These are phyloP conservation scores for Brassica incana DNA, from an alignment of 345 rosid species.

Conservation along the genomic window DNA sequence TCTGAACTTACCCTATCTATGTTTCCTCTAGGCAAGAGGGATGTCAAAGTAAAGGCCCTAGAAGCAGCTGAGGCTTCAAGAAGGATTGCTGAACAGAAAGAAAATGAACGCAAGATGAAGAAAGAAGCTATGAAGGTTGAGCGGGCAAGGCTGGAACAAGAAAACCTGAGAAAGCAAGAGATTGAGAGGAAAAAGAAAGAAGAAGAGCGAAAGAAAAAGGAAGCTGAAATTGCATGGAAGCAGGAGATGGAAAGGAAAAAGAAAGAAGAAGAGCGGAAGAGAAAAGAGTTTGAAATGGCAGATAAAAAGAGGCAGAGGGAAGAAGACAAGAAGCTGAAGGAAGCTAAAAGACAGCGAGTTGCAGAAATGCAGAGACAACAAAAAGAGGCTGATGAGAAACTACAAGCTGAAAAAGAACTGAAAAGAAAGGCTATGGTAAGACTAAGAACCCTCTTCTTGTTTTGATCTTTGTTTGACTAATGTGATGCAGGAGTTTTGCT, in stretches of 20 bases:
- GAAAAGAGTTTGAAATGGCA: constrained; percentile 44
- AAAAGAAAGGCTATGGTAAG: constrained; percentile 51
- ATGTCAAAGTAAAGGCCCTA: constrained; percentile 83
- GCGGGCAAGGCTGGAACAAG: constrained; percentile 74
- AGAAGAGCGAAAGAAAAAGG: constrained; percentile 74
- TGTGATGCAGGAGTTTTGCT: not conserved
- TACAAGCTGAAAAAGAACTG: constrained; percentile 45
- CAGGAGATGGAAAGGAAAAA: constrained; percentile 79
- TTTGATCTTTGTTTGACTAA: constrained; percentile 14
- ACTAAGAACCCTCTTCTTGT: constrained; percentile 15
- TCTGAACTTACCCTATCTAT: not conserved
- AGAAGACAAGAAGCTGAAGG: constrained; percentile 45
- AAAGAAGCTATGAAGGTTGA: constrained; percentile 81
- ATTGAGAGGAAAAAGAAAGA: constrained; percentile 73
- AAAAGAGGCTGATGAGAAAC: constrained; percentile 47
- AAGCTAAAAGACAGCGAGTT: constrained; percentile 65
- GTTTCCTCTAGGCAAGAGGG: constrained; percentile 69
- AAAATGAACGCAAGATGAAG: constrained; percentile 76
- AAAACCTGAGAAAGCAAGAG: constrained; percentile 63
- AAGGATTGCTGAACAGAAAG: constrained; percentile 80
- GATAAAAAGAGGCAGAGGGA: constrained; percentile 61
- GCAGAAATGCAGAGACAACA: constrained; percentile 58
- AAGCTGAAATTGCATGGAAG: constrained; percentile 69
- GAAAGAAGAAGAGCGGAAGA: constrained; percentile 73
- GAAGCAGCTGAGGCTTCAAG: constrained; percentile 88